phyloP scores from a whole-genome alignment of 805 yeast species.

The Clavispora santaluciae region DNA sequence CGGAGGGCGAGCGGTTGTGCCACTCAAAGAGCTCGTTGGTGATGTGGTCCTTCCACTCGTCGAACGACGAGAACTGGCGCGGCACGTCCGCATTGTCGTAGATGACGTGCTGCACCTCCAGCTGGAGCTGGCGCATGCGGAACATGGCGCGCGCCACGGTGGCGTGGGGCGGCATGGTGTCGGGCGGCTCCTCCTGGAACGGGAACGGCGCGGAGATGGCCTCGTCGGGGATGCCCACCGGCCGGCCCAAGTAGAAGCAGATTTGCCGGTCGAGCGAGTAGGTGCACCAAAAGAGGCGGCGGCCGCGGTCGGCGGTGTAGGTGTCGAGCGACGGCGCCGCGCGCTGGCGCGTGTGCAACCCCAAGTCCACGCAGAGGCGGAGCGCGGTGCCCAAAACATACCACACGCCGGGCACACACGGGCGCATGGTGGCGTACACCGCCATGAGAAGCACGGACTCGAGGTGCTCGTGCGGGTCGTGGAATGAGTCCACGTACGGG shows the following conservation, averaged over 20 bases:
- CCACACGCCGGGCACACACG: slow-evolving; percentile 92
- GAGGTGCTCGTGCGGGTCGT: slow-evolving; percentile 63
- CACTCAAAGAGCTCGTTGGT: slow-evolving; percentile 54
- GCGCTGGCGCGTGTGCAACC: slow-evolving; percentile 58
- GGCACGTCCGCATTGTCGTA: slow-evolving; percentile 74
- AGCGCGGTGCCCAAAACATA: slow-evolving; percentile 77
- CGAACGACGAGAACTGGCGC: slow-evolving; percentile 46
- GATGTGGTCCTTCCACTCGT: slow-evolving; percentile 61
- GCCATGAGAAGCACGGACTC: slow-evolving; percentile 69
- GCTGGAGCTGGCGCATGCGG: slow-evolving; percentile 67
- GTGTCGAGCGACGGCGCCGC: slow-evolving; percentile 36
- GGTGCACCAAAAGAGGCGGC: slow-evolving; percentile 75
- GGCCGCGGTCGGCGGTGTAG: slow-evolving; percentile 58
- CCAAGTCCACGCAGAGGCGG: slow-evolving; percentile 77
- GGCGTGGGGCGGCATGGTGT: slow-evolving; percentile 55
- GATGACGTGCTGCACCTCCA: slow-evolving; percentile 66
- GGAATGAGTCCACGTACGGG: slow-evolving; percentile 50
- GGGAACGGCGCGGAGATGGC: slow-evolving; percentile 70
- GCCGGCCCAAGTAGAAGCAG: slow-evolving; percentile 81
- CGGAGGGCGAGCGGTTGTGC: slow-evolving; percentile 54
- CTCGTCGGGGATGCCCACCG: slow-evolving; percentile 85
- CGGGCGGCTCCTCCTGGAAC: slow-evolving; percentile 53
- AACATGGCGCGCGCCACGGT: slow-evolving; percentile 63
- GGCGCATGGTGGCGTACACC: slow-evolving; percentile 77
- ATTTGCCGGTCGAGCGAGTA: slow-evolving; percentile 83